A percentile compares a stretch with the other conserved stretches of the same genome.
Evolutionary conservation across 179 eudicot genomes (phyloP).

Genomic region (Corrigiola litoralis): DNA sequence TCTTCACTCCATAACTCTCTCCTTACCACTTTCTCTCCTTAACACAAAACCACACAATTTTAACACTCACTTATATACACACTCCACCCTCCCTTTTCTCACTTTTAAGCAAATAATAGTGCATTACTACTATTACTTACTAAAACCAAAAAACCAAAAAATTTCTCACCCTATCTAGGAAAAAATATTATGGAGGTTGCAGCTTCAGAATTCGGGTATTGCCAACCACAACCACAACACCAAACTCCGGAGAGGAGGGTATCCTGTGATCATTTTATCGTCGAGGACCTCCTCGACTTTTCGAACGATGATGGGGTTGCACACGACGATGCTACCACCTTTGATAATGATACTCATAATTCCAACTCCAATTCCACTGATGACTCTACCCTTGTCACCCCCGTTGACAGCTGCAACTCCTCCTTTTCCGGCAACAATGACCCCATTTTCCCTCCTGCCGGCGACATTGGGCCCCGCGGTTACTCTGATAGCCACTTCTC

Average conservation of each 20-base stretch:
- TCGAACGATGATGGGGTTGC: constrained; percentile 57
- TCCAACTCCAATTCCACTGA: constrained; percentile 37
- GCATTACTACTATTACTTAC: neutral
- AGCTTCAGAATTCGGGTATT: constrained; percentile 21
- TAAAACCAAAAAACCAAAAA: neutral
- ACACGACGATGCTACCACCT: constrained; percentile 12
- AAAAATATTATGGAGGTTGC: constrained; percentile 18
- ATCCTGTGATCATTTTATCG: constrained; percentile 34
- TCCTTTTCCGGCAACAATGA: constrained; percentile 52
- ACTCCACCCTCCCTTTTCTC: neutral
- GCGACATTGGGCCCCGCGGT: constrained; percentile 26
- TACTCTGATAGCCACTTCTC: constrained; percentile 31
- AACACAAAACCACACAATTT: neutral
- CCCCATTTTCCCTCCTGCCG: constrained; percentile 16
- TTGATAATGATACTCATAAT: neutral
- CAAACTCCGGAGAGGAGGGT: constrained; percentile 9
- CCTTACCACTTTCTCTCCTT: constrained; percentile 25
- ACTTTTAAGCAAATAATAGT: neutral
- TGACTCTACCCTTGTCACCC: constrained; percentile 39
- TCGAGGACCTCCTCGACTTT: constrained; percentile 84
- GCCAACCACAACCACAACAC: neutral
- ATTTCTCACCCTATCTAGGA: neutral
- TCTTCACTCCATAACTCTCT: constrained; percentile 27
- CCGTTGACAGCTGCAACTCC: constrained; percentile 66
- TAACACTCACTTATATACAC: neutral